These are phyloP conservation scores for Corymbia maculata DNA, from an alignment of 345 rosid species.

Conservation along the genomic window DNA sequence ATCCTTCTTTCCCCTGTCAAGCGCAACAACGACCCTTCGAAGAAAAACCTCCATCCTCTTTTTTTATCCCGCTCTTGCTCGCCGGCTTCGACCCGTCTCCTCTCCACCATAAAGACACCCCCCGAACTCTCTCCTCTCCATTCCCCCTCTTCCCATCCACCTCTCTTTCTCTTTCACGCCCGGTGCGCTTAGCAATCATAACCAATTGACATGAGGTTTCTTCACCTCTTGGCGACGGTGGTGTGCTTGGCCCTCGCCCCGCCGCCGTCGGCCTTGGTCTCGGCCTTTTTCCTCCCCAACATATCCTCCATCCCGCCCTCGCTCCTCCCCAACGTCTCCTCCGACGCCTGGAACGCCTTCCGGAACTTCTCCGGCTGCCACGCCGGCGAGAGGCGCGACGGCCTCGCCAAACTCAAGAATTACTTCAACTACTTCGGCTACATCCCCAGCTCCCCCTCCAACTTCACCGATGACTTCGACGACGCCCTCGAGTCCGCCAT, in stretches of 20 bases:
- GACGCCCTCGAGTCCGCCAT: conserved; percentile 47
- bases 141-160: neutral
- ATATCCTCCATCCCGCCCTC: conserved; percentile 28
- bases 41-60: neutral
- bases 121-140: neutral
- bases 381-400: conserved; percentile 43
- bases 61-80: neutral
- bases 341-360: conserved; percentile 58
- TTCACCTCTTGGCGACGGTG: neutral
- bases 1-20: neutral
- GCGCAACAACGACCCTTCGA: neutral
- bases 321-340: conserved; percentile 6
- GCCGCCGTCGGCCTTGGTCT: neutral
- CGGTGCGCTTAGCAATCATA: neutral
- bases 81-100: neutral
- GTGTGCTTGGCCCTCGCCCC: neutral
- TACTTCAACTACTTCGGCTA: conserved; percentile 80
- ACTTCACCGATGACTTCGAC: conserved; percentile 70
- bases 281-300: conserved; percentile 26
- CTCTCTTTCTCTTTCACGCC: neutral
- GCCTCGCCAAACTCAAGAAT: conserved; percentile 56
- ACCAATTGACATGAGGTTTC: neutral
- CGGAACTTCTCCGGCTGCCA: conserved; percentile 49
- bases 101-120: neutral
- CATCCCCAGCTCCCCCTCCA: conserved; percentile 19